Percentiles rank a stretch among this genome's conserved stretches.
These are phyloP conservation scores for Polygonum aviculare DNA, from an alignment of 148 eudicot genomes.

Conservation along the genomic window DNA sequence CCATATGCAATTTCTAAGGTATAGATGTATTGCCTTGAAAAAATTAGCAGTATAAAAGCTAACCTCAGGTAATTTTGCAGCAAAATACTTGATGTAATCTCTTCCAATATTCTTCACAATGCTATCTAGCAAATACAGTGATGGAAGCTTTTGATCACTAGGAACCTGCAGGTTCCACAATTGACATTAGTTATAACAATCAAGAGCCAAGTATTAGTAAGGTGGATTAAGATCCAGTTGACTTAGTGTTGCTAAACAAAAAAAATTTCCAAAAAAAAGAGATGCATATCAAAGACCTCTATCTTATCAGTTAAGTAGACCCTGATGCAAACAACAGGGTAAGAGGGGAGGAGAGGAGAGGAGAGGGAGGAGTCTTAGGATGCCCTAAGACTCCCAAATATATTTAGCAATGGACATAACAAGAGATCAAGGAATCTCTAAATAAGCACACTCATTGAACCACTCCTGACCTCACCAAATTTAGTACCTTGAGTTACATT, in stretches of 20 bases:
- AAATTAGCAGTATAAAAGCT: constrained; percentile 19
- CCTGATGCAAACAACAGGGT: background rate
- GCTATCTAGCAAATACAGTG: constrained; percentile 92
- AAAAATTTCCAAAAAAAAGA: background rate
- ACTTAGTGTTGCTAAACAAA: background rate
- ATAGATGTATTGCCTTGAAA: background rate
- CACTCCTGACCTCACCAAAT: background rate
- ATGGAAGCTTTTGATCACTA: constrained; percentile 88
- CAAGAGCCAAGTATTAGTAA: background rate
- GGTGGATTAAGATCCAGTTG: background rate
- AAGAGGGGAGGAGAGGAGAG: background rate
- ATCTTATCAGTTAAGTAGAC: background rate
- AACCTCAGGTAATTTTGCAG: constrained; percentile 87
- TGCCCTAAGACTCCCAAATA: background rate
- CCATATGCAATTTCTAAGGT: background rate
- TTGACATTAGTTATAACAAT: background rate
- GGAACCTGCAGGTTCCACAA: constrained; percentile 69
- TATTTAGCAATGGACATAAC: background rate
- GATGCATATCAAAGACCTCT: background rate
- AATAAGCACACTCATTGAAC: background rate
- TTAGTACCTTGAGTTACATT: background rate
- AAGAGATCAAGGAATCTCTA: background rate
- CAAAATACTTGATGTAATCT: constrained; percentile 86
- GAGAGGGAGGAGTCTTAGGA: background rate
- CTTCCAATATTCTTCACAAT: constrained; percentile 97